Percentiles rank a stretch among this genome's conserved stretches.
phyloP scores from a whole-genome alignment of 1,284 basidiomycete genomes.

The Pterula multifida region DNA sequence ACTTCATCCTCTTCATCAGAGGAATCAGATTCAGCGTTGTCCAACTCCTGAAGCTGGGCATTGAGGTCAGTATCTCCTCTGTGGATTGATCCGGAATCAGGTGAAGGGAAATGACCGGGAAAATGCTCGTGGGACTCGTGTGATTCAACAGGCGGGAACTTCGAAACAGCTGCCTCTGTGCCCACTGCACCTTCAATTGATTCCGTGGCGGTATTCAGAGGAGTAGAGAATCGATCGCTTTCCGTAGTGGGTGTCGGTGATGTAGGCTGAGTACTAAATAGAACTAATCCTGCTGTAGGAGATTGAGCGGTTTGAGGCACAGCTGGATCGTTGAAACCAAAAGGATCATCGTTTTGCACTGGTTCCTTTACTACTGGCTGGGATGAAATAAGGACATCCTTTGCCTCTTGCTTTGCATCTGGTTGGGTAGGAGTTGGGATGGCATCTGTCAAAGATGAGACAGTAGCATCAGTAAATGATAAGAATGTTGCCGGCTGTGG shows the following conservation, averaged over 20 bases:
- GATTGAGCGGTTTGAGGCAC: constrained; percentile 13
- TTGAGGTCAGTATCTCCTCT: constrained; percentile 36
- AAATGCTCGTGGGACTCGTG: constrained; percentile 22
- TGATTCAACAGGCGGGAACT: neutral
- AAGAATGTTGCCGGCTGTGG: constrained; percentile 44
- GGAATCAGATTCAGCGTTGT: constrained; percentile 50
- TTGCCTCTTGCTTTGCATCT: constrained; percentile 10
- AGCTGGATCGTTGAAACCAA: constrained; percentile 42
- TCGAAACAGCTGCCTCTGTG: constrained; percentile 24
- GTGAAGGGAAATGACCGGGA: constrained; percentile 7
- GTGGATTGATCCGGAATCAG: constrained; percentile 10
- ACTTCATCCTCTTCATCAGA: constrained; percentile 43
- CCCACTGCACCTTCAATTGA: constrained; percentile 11
- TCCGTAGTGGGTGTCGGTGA: constrained; percentile 27
- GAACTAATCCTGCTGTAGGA: constrained; percentile 3
- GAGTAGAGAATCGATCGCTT: constrained; percentile 49
- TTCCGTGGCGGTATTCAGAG: constrained; percentile 34
- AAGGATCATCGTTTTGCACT: constrained; percentile 33
- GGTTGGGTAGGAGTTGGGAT: constrained; percentile 16
- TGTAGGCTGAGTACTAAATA: constrained; percentile 12
- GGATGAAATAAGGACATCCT: constrained; percentile 8
- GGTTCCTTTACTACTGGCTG: constrained; percentile 4
- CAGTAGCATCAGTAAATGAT: constrained; percentile 31
- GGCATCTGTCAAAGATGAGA: no score
- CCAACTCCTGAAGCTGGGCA: constrained; percentile 49